These are phyloP conservation scores for Euryodendron excelsum DNA, from an alignment of 148 eudicot genomes.

Conservation along the genomic window DNA sequence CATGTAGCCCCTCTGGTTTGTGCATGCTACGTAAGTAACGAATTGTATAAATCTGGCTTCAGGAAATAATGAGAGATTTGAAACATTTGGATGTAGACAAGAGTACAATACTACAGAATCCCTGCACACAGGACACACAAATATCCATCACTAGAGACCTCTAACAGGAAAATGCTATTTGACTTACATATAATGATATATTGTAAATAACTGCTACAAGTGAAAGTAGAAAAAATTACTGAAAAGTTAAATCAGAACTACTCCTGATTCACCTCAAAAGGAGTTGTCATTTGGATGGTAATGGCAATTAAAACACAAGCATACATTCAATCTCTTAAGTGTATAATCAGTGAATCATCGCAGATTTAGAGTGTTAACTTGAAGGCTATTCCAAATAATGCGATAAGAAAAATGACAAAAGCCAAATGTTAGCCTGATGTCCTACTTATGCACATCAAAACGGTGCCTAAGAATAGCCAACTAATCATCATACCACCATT, in stretches of 20 bases:
- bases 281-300: not conserved
- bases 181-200: not conserved
- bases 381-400: not conserved
- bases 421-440: not conserved
- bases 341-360: not conserved
- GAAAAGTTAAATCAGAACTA: not conserved
- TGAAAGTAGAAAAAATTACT: not conserved
- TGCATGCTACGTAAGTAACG: not conserved
- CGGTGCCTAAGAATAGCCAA: not conserved
- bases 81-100: slow-evolving; percentile 12
- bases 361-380: not conserved
- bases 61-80: not conserved
- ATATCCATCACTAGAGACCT: not conserved
- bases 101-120: slow-evolving; percentile 4
- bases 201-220: not conserved
- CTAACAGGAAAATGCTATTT: not conserved
- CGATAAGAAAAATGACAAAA: not conserved
- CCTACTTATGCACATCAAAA: not conserved
- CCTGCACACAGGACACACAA: slow-evolving; percentile 23
- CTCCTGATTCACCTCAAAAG: not conserved
- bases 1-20: slow-evolving; percentile 12
- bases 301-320: not conserved
- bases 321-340: not conserved
- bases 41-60: slow-evolving; percentile 4
- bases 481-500: too few relatives aligned